phyloP scores from a whole-genome alignment of 495 filamentous ascomycete genomes.

The Acidiella bohemica region DNA sequence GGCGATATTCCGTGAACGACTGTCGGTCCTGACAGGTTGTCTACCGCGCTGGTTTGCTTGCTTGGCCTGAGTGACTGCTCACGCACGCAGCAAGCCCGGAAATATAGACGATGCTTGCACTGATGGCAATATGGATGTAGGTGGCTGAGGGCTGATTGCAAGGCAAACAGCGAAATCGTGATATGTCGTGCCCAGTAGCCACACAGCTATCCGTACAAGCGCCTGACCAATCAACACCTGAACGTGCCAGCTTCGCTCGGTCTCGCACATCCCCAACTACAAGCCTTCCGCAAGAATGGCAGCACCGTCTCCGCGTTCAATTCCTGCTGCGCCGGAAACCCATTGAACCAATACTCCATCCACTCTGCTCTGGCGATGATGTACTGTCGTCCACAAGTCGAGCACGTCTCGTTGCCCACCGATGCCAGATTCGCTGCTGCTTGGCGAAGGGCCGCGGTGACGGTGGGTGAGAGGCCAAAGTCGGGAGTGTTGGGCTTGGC shows the following conservation, averaged over 20 bases:
- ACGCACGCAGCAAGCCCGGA: too few relatives aligned
- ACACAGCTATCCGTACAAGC: too few relatives aligned
- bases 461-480: slow-evolving; percentile 18
- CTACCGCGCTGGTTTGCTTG: too few relatives aligned
- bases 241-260: slow-evolving; percentile 13
- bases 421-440: slow-evolving; percentile 30
- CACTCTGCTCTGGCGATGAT: slow-evolving; percentile 50
- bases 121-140: too few relatives aligned
- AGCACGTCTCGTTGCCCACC: slow-evolving; percentile 43
- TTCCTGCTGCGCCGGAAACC: slow-evolving; percentile 5
- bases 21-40: too few relatives aligned
- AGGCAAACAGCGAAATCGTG: too few relatives aligned
- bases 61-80: too few relatives aligned
- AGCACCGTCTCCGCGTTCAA: slow-evolving; percentile 30
- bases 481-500: slow-evolving; percentile 20
- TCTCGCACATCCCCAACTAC: slow-evolving; percentile 52
- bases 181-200: too few relatives aligned
- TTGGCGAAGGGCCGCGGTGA: slow-evolving; percentile 8
- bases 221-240: slow-evolving; percentile 8
- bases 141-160: too few relatives aligned
- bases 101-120: too few relatives aligned
- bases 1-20: too few relatives aligned
- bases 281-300: slow-evolving; percentile 51
- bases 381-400: slow-evolving; percentile 44
- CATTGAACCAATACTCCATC: slow-evolving; percentile 59